Conservation (phyloP, 192 early-diverging fungal genomes). For the Globomyces pollinis-pini region DNA sequence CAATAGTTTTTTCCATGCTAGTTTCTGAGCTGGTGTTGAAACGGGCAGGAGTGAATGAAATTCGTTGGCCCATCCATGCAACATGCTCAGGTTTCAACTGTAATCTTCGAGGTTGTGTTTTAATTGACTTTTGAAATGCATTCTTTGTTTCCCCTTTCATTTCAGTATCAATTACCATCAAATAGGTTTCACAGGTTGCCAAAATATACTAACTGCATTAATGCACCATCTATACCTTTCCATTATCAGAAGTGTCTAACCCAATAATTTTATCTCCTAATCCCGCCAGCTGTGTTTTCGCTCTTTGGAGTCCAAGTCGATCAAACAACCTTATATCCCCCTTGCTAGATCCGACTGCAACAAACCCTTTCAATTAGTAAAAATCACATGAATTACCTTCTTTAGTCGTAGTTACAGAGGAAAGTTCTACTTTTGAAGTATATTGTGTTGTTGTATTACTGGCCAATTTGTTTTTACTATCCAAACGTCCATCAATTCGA, state of each 20-base stretch:
- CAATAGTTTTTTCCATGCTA: conserved; percentile 70
- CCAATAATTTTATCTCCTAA: conserved; percentile 82
- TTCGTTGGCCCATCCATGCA: conserved; percentile 58
- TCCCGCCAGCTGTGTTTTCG: conserved; percentile 80
- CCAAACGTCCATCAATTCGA: conserved; percentile 78
- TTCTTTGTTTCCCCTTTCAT: conserved; percentile 37
- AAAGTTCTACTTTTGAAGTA: conserved; percentile 61
- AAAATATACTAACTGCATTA: conserved; percentile 75
- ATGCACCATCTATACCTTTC: too few relatives aligned
- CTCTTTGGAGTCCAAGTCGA: conserved; percentile 65
- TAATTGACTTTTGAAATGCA: conserved; percentile 59
- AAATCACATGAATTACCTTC: too few relatives aligned
- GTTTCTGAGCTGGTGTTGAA: conserved; percentile 72
- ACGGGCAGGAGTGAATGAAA: conserved; percentile 77
- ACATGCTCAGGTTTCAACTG: conserved; percentile 85
- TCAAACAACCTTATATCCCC: conserved; percentile 81
- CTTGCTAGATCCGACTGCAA: conserved; percentile 74
- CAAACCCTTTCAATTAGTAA: too few relatives aligned
- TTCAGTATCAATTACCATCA: conserved; percentile 74
- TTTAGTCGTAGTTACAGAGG: conserved; percentile 62
- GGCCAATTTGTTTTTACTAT: conserved; percentile 60
- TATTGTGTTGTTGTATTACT: conserved; percentile 65
- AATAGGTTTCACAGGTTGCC: conserved; percentile 80
- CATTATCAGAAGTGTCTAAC: conserved; percentile 82
- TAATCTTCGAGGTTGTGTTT: conserved; percentile 62